A percentile compares a stretch with the other conserved stretches of the same genome.
Evolutionary conservation across 306 rosid species (phyloP).

Genomic region (Parietaria judaica): DNA sequence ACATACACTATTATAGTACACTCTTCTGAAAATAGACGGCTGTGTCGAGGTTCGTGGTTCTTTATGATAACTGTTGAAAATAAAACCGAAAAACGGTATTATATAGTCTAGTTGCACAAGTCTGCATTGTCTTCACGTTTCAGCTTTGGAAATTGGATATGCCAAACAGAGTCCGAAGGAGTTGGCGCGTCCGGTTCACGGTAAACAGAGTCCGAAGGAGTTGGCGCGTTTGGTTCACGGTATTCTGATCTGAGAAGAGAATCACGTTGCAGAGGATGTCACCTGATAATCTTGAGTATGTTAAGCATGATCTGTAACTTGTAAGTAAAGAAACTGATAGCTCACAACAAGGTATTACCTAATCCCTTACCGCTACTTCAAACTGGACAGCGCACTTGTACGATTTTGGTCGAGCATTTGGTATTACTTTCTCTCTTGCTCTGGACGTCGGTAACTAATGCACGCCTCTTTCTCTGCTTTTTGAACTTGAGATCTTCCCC

Average conservation of each 20-base stretch:
- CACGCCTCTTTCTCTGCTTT: slow-evolving; percentile 32
- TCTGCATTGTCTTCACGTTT: slow-evolving; percentile 17
- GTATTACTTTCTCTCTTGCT: slow-evolving; percentile 44
- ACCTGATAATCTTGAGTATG: slow-evolving; percentile 26
- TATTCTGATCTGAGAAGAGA: slow-evolving; percentile 14
- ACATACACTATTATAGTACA: slow-evolving; percentile 1
- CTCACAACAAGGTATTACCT: no score
- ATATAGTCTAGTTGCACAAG: slow-evolving; percentile 25
- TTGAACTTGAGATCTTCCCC: slow-evolving; percentile 69
- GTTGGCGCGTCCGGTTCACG: slow-evolving; percentile 21
- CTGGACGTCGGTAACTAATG: slow-evolving; percentile 24
- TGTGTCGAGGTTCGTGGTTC: slow-evolving; percentile 13
- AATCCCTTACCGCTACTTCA: slow-evolving; percentile 21
- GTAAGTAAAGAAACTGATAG: neutral
- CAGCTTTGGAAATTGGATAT: slow-evolving; percentile 21
- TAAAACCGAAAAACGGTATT: slow-evolving; percentile 20
- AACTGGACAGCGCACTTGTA: slow-evolving; percentile 26
- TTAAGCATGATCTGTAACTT: neutral
- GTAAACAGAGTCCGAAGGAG: slow-evolving; percentile 10
- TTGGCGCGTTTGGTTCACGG: slow-evolving; percentile 20
- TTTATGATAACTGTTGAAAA: slow-evolving; percentile 17
- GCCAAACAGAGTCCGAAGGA: slow-evolving; percentile 12
- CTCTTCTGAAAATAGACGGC: slow-evolving; percentile 17
- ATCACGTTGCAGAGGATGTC: slow-evolving; percentile 18
- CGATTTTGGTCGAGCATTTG: slow-evolving; percentile 40